phyloP scores from a whole-genome alignment of 2,329 filamentous ascomycete genomes.

The Colletotrichum simmondsii region DNA sequence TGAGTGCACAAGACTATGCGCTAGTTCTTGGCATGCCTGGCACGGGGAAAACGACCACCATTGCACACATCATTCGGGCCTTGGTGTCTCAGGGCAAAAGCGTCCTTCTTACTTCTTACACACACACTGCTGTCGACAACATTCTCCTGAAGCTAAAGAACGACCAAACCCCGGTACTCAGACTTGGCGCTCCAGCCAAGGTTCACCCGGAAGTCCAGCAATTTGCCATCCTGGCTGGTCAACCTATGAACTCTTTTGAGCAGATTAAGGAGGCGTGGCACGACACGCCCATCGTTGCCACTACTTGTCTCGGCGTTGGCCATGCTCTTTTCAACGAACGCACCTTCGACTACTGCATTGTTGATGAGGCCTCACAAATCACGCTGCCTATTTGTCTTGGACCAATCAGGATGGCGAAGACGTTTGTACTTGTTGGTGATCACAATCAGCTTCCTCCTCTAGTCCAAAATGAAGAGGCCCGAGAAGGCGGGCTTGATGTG shows the following conservation, averaged over 20 bases:
- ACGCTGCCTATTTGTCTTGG: constrained; percentile 94
- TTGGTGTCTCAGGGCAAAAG: constrained; percentile 91
- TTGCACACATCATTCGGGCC: constrained; percentile 94
- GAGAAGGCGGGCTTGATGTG: constrained; percentile 87
- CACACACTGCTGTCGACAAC: constrained; percentile 97
- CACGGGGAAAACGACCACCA: constrained; percentile 97
- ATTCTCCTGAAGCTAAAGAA: constrained; percentile 91
- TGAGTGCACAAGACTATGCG: constrained; percentile 94
- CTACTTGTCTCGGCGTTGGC: constrained; percentile 92
- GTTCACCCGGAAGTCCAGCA: constrained; percentile 88
- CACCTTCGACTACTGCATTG: constrained; percentile 97
- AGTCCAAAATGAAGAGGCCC: constrained; percentile 90
- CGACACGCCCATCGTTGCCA: constrained; percentile 88
- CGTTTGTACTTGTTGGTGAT: constrained; percentile 95
- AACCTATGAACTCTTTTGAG: constrained; percentile 80
- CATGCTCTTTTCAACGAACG: constrained; percentile 90
- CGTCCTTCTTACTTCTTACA: constrained; percentile 93
- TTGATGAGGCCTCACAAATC: constrained; percentile 97
- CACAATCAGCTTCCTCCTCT: constrained; percentile 96
- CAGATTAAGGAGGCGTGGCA: constrained; percentile 88
- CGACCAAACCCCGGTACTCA: constrained; percentile 81
- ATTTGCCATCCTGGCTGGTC: constrained; percentile 83
- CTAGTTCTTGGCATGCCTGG: constrained; percentile 98
- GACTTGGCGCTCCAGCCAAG: constrained; percentile 87
- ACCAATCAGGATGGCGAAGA: constrained; percentile 90